Base-by-base conservation (phyloP, 345 rosid species). In the Linum trigynum region DNA sequence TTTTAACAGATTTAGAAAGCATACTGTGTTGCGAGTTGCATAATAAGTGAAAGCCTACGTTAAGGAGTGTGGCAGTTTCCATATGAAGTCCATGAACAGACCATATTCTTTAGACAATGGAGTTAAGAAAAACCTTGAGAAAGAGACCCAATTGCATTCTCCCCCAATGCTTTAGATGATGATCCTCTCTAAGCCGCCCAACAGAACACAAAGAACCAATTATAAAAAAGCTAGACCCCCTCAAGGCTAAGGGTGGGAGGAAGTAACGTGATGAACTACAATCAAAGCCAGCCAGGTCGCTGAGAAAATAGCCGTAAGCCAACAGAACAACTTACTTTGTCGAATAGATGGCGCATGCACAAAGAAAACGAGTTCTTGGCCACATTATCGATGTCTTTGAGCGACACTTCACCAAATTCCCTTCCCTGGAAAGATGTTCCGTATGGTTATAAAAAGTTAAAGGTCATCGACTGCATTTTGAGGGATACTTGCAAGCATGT, bases 111-210 rank as follows among this genome's bases (percentile, higher is more conserved):
- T 23, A 23, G 32, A 23, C 36, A 71, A 32, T 2, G 65, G 40
- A 23, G 38, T 55, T 61, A 71, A 69, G 65, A 60, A 64, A 67
- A 79, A 94, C 97, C 92, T 94, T 90, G 63, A 94, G 80, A 66
- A 85, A 94, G 6, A 86, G 99, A 67, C 96, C 99, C 65, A 94
- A 76, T 71, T 94, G 97, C 96, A 94, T 94, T 82, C 97, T 84
- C 67, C 97, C 99, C 67, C 95, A 95, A 72, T 94, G 97, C 82
- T 94, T 88, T 55, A 94, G 71, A 81, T 88, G 98, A 71, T 92
- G 99, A 76, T 94, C 96, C 76, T 88, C 97, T 80, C 85, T 82
- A 55, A 94, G 83, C 96, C 88, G 85, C 78, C 74, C 39, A 53
- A 55, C 38, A 12, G 43, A 67, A 5, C 11, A 39, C 2, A n/a